Evolutionary conservation across 352 stramenopile genomes (phyloP).

Genomic region (Globisporangium barbulae): DNA sequence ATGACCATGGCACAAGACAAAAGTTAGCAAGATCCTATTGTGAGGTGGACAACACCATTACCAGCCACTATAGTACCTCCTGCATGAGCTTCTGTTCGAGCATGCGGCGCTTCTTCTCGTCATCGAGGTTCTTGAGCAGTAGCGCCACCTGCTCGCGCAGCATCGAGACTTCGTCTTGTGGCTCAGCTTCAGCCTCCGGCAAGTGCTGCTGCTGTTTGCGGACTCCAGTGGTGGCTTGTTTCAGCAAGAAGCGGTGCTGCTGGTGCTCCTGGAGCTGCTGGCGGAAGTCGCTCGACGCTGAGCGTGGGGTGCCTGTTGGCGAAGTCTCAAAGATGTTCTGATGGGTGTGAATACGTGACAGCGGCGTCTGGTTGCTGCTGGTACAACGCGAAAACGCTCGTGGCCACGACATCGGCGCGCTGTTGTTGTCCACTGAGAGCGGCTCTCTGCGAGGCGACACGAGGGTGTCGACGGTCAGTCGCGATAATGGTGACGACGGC

Average conservation of each 20-base stretch:
- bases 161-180: constrained; percentile 30
- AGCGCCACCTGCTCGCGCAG: constrained; percentile 58
- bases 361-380: constrained; percentile 3
- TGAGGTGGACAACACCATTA: neutral
- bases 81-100: constrained; percentile 70
- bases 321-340: neutral
- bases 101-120: constrained; percentile 64
- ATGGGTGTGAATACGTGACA: neutral
- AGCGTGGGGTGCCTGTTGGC: neutral
- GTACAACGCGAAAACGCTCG: neutral
- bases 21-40: neutral
- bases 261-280: constrained; percentile 10
- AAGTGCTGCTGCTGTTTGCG: neutral
- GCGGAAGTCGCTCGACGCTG: neutral
- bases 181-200: constrained; percentile 10
- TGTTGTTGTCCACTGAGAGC: neutral
- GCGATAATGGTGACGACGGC: constrained; percentile 4
- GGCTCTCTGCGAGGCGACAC: constrained; percentile 2
- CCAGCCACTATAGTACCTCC: constrained; percentile 25
- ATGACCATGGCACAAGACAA: neutral
- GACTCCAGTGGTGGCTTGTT: neutral
- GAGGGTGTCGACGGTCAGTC: constrained; percentile 4
- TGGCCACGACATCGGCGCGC: constrained; percentile 7
- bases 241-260: constrained; percentile 9
- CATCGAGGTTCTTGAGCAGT: constrained; percentile 52